These are phyloP conservation scores for Ilex aquifolium DNA, from an alignment of 257 asterid species.

Conservation along the genomic window DNA sequence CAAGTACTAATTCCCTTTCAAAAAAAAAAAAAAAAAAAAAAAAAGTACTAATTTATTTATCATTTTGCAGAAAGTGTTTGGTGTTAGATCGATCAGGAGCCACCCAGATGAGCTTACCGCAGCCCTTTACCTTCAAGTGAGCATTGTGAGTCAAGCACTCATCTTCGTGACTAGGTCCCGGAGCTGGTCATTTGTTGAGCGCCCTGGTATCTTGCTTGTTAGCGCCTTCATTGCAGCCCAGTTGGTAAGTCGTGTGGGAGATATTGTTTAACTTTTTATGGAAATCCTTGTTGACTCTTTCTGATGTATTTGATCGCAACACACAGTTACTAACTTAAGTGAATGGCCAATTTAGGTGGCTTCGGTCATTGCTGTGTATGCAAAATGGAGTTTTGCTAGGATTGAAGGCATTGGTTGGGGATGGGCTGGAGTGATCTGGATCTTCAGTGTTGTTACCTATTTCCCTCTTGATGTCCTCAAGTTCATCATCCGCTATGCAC, in stretches of 20 bases:
- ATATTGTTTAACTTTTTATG: too few species aligned
- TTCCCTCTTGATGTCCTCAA: neutral
- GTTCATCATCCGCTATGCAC: neutral
- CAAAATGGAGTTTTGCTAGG: too few species aligned
- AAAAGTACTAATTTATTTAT: neutral
- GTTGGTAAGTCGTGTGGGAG: conserved; percentile 33
- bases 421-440: neutral
- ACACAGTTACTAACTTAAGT: too few species aligned
- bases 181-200: conserved; percentile 71
- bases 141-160: conserved; percentile 79
- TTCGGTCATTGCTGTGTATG: too few species aligned
- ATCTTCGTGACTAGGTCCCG: conserved; percentile 75
- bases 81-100: conserved; percentile 35
- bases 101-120: conserved; percentile 48
- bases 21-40: too few species aligned
- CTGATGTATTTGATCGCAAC: too few species aligned
- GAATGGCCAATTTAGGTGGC: too few species aligned
- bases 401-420: neutral
- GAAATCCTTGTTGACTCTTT: neutral
- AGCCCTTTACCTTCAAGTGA: conserved; percentile 78
- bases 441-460: neutral
- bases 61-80: conserved; percentile 24
- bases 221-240: conserved; percentile 63
- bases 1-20: too few species aligned
- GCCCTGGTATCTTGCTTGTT: conserved; percentile 58